Conservation (phyloP, 1,139 yeast genomes). For the Taphrina communis region DNA sequence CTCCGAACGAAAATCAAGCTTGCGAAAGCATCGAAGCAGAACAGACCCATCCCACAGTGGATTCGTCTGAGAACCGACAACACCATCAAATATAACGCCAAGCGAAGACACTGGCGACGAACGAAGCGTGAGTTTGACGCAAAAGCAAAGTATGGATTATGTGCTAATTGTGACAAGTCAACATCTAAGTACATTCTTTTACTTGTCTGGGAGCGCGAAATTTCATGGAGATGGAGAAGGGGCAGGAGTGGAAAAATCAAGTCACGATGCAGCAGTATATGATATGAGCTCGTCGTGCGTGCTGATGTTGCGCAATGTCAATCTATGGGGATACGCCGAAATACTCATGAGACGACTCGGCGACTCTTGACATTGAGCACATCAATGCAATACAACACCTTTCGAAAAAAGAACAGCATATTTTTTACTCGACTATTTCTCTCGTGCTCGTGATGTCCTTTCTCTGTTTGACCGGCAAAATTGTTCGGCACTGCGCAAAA, state of each 20-base stretch:
- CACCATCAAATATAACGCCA: conserved; percentile 65
- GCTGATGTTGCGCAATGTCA: conserved; percentile 26
- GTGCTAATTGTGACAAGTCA: conserved; percentile 3
- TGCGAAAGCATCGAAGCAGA: conserved; percentile 98
- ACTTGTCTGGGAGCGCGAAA: conserved; percentile 1
- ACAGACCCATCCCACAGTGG: conserved; percentile 99
- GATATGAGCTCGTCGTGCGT: background rate
- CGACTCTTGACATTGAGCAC: background rate
- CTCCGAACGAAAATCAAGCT: conserved; percentile 98
- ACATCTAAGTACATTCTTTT: conserved; percentile 18
- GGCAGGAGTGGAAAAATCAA: no score
- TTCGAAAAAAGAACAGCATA: background rate
- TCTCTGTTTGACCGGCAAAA: no score
- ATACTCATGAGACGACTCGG: background rate
- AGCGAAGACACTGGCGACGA: conserved; percentile 97
- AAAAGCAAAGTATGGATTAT: background rate
- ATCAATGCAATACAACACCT: background rate
- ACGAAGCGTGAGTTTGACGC: conserved; percentile 96
- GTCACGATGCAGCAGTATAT: background rate
- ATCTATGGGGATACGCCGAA: conserved; percentile 44
- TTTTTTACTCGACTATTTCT: background rate
- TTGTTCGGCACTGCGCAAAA: no score
- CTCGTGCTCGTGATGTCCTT: background rate
- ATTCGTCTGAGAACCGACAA: conserved; percentile 98
- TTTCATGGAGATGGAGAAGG: conserved; percentile 9